These are phyloP conservation scores for Cordyceps tenuipes DNA, from an alignment of 2,329 filamentous ascomycete species.

Conservation along the genomic window DNA sequence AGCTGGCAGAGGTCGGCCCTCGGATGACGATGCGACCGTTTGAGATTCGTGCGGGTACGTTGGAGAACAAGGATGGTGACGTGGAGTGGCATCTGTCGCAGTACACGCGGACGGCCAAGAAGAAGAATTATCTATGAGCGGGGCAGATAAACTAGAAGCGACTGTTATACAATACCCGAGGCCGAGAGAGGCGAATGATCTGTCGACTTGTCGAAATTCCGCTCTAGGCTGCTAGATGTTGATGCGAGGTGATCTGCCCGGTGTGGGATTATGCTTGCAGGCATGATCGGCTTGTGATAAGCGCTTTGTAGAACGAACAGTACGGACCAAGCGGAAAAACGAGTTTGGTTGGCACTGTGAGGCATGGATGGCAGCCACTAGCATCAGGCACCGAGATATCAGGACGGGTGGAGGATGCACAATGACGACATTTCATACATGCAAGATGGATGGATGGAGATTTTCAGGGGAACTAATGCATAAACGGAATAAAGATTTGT, in stretches of 20 bases:
- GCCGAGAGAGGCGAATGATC: not conserved
- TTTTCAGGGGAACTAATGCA: not conserved
- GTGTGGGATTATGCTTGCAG: not conserved
- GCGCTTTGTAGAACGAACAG: not conserved
- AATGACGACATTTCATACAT: not conserved
- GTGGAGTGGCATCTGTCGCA: conserved; percentile 95
- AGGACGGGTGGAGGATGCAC: not conserved
- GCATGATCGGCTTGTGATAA: not conserved
- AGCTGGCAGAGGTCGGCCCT: conserved; percentile 82
- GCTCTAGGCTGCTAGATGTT: not conserved
- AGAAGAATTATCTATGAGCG: conserved; percentile 84
- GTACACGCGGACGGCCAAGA: conserved; percentile 85
- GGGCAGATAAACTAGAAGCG: not conserved
- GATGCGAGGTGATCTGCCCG: not conserved
- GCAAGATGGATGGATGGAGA: not conserved
- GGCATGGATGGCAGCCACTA: not conserved
- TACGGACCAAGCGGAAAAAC: not conserved
- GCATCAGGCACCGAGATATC: not conserved
- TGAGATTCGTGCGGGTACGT: conserved; percentile 81
- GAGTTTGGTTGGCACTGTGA: not conserved
- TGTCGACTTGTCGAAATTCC: not conserved
- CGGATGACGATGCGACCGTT: conserved; percentile 97
- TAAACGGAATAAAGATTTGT: not conserved
- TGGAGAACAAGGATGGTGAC: conserved; percentile 92
- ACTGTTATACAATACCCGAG: not conserved